A percentile compares a stretch with the other conserved stretches of the same genome.
Evolutionary conservation across 768 basidiomycete species (phyloP).

Genomic region (Suillus weaverae): DNA sequence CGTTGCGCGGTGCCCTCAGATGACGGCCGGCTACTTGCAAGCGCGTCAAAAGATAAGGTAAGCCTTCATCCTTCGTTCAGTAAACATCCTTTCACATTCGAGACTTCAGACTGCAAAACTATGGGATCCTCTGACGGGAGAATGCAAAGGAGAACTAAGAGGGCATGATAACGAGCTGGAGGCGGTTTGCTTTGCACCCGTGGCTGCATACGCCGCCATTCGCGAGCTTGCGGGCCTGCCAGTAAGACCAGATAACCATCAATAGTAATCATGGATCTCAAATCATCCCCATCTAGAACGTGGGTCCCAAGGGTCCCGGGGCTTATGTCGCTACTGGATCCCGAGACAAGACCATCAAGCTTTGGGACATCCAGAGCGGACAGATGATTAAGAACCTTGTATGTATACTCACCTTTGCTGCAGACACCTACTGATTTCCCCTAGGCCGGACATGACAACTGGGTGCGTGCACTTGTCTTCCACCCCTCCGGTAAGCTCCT

Average conservation of each 20-base stretch:
- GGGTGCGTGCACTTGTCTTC: slow-evolving; percentile 86
- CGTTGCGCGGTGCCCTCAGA: slow-evolving; percentile 62
- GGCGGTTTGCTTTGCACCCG: slow-evolving; percentile 77
- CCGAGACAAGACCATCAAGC: slow-evolving; percentile 87
- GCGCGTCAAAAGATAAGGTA: slow-evolving; percentile 88
- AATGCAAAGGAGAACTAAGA: slow-evolving; percentile 78
- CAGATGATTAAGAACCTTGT: slow-evolving; percentile 79
- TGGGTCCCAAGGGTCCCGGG: slow-evolving; percentile 52
- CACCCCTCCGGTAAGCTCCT: slow-evolving; percentile 89
- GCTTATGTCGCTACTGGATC: slow-evolving; percentile 78
- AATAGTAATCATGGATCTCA: not conserved
- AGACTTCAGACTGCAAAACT: slow-evolving; percentile 66
- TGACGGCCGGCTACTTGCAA: slow-evolving; percentile 75
- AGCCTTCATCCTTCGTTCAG: slow-evolving; percentile 21
- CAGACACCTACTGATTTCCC: slow-evolving; percentile 11
- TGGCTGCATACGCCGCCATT: slow-evolving; percentile 71
- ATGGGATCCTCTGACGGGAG: slow-evolving; percentile 71
- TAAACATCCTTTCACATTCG: not conserved
- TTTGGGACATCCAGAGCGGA: slow-evolving; percentile 87
- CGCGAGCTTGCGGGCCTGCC: slow-evolving; percentile 74
- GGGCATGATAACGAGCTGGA: slow-evolving; percentile 90
- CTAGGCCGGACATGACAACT: slow-evolving; percentile 83
- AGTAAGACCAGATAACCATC: slow-evolving; percentile 39
- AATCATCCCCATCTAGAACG: slow-evolving; percentile 38
- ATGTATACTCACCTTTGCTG: slow-evolving; percentile 22